Conservation (phyloP, 208 protist genomes). For the Trypanosoma lewisi region DNA sequence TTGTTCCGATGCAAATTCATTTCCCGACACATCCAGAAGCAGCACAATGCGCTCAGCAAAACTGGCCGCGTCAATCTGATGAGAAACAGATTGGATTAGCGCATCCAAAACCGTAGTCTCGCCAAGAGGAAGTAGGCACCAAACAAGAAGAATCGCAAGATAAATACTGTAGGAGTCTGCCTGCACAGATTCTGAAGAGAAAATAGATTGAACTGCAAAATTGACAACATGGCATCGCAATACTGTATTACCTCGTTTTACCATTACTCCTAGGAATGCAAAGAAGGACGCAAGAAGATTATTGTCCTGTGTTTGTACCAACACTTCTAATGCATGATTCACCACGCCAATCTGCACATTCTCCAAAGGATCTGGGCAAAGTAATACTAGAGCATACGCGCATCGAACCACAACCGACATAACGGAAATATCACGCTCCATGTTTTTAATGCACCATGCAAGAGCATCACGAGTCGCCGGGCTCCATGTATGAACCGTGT, state of each 20-base stretch:
- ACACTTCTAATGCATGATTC: conserved; percentile 28
- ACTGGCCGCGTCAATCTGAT: conserved; percentile 6
- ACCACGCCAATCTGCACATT: conserved; percentile 15
- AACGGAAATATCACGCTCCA: conserved; percentile 44
- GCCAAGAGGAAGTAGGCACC: conserved; percentile 2
- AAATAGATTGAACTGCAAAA: conserved; percentile 16
- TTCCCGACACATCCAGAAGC: conserved; percentile 68
- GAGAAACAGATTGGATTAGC: neutral
- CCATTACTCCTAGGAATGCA: conserved; percentile 31
- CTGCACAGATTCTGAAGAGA: conserved; percentile 42
- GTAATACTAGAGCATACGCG: conserved; percentile 46
- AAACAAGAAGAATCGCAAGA: conserved; percentile 19
- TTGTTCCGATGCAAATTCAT: conserved; percentile 22
- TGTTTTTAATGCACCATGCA: conserved; percentile 43
- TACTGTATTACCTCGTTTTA: conserved; percentile 20
- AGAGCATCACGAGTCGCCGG: conserved; percentile 30
- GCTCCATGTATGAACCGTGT: conserved; percentile 27
- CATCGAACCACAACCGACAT: conserved; percentile 51
- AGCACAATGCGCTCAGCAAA: conserved; percentile 63
- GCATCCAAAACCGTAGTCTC: neutral
- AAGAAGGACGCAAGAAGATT: conserved; percentile 33
- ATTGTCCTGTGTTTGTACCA: conserved; percentile 29
- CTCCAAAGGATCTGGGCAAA: conserved; percentile 31
- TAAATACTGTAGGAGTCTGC: conserved; percentile 24
- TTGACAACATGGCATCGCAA: conserved; percentile 26